Base-by-base conservation (phyloP, 192 early-diverging fungal species). In the Mortierella hygrophila region DNA sequence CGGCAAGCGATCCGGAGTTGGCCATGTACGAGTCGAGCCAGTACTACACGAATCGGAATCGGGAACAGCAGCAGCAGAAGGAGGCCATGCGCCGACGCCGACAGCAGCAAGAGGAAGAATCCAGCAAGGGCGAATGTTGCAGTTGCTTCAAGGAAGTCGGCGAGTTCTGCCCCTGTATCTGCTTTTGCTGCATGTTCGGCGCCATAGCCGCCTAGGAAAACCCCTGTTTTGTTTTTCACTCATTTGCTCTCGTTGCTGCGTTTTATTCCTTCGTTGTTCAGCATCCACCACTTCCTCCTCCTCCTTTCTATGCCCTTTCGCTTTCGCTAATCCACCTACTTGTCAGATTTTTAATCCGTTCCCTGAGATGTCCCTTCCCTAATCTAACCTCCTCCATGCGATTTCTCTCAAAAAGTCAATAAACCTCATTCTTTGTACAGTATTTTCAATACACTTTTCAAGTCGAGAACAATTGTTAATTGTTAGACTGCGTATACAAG, bases 111-210 rank as follows among this genome's bases (percentile, higher is more conserved):
- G 63, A 78, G 42, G 41, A 86, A 32, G 26, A 76, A 23, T 57
- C 70, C 3, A 44, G 73, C 18, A 29, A 86, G 1, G 54, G 70
- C 9, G 84, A 78, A n/a, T 80, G 84, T n/a, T 86, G 84, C 42
- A 55, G 68, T 3, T 86, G 84, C 46, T 81, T 73, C 60, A 86
- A 79, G 40, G 75, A 76, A 0, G 15, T 77, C 20, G 79, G 69
- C 63, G 84, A 86, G 72, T 81, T 86, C 35, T 86, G 84, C 57
- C 84, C 84, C 11, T 81, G 84, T 38, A 16, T 73, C 5, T 86
- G 84, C 71, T 86, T 86, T 41, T 86, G 84, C 68, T 86, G 79
- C 29, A n/a, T 81, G 63, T 74, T 86, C 70, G 84, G 84, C 6
- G 84, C 75, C 20, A 65, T 75, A 20, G 84, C 79, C 4, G 35